phyloP scores from a whole-genome alignment of 805 yeast genomes.

The Ascoidea rubescens region DNA sequence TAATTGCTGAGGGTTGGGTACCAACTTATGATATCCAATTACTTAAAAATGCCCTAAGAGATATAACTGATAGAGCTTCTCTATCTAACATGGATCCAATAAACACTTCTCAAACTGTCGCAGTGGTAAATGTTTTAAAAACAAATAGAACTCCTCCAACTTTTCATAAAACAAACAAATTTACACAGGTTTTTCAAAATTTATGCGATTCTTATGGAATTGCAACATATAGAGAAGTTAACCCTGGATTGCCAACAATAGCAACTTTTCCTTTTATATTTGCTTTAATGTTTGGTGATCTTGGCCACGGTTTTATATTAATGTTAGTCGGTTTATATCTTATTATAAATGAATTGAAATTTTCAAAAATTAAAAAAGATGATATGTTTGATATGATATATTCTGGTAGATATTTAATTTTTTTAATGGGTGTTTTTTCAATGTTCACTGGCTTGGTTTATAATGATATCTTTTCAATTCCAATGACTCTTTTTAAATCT shows the following conservation, averaged over 20 bases:
- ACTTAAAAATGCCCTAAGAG: slow-evolving; percentile 55
- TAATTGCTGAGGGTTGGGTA: slow-evolving; percentile 95
- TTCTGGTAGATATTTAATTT: slow-evolving; percentile 78
- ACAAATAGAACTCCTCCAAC: slow-evolving; percentile 91
- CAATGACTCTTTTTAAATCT: slow-evolving; percentile 75
- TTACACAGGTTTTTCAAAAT: slow-evolving; percentile 83
- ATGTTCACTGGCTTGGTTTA: slow-evolving; percentile 91
- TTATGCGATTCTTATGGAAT: slow-evolving; percentile 94
- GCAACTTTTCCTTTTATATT: slow-evolving; percentile 97
- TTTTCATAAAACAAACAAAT: slow-evolving; percentile 85
- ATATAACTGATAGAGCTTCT: slow-evolving; percentile 36
- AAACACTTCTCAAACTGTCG: slow-evolving; percentile 24
- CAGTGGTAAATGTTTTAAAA: slow-evolving; percentile 40
- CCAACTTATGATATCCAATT: slow-evolving; percentile 62
- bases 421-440: slow-evolving; percentile 89
- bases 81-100: slow-evolving; percentile 5
- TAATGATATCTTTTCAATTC: slow-evolving; percentile 85
- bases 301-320: slow-evolving; percentile 88
- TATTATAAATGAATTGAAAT: slow-evolving; percentile 59
- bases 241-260: slow-evolving; percentile 89
- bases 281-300: slow-evolving; percentile 98
- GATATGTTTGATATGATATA: slow-evolving; percentile 96
- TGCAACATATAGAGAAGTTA: slow-evolving; percentile 86
- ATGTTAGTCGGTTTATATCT: slow-evolving; percentile 57
- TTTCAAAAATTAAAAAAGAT: slow-evolving; percentile 61